Base-by-base conservation (phyloP, 2,329 filamentous ascomycete genomes). In the Fusarium nodosum region DNA sequence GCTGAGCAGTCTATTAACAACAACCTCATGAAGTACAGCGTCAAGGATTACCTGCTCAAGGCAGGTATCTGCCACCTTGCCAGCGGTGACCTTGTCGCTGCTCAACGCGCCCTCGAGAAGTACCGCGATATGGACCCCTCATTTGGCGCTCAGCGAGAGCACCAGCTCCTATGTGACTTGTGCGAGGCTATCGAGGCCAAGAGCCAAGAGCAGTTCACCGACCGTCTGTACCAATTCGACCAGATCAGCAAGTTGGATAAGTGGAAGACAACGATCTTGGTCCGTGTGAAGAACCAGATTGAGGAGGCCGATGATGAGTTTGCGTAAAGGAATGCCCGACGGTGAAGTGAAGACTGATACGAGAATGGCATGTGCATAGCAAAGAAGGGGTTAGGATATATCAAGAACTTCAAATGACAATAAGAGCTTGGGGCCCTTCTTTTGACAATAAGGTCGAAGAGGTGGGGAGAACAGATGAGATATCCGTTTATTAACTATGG, bases 21-120 rank as follows among this genome's bases (percentile, higher is more conserved):
- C 84, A 96, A 97, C 79, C 85, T 97, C 61, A 95, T 97, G 92
- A 92, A 91, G 78, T 97, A 93, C 88, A 93, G 89, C 48, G 93
- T 98, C 69, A 98, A 97, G 81, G 94, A 97, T 71, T 97, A 97
- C 82, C 90, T 97, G 76, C 86, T 98, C 76, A 97, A 97, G 83
- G 93, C 93, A 1, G 94, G 94, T 33, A 92, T 98, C 77, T 97
- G 94, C 83, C 91, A 97, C 78, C 86, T 98, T 38, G 88, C 88
- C 39, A 85, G 83, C 20, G 84, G 85, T 64, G 95, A 98, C 78
- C 83, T 91, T 74, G 92, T 97, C 56, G 92, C 91, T 48, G 87
- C 90, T 20, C 91, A 91, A 76, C 88, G 93, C 51, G 94, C 94
- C 31, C 83, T 98, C 24, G 91, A 97, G 75, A 89, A 88, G 72